Conservation (phyloP, 2,329 filamentous ascomycete genomes). For the Monilinia aucupariae region DNA sequence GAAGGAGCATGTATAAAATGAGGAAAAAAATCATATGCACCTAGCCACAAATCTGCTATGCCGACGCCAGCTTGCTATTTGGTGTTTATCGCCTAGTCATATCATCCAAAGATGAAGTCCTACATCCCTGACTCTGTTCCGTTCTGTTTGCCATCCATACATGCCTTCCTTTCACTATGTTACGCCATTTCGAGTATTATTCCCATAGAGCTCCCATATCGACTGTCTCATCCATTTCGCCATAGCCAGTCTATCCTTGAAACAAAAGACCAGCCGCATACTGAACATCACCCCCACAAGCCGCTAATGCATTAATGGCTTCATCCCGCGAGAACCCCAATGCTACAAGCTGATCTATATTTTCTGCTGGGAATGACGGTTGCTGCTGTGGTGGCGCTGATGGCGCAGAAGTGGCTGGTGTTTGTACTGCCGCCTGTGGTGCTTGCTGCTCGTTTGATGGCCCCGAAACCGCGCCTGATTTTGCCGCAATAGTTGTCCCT, state of each 20-base stretch:
- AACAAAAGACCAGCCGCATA: slow-evolving; percentile 79
- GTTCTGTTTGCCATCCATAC: neutral
- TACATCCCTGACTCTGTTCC: neutral
- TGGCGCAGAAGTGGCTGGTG: slow-evolving; percentile 9
- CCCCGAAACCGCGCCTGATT: slow-evolving; percentile 68
- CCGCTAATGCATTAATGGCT: slow-evolving; percentile 74
- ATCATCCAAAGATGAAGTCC: neutral
- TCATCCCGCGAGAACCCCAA: slow-evolving; percentile 73
- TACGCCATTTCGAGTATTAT: neutral
- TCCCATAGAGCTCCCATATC: neutral
- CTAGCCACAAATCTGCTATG: slow-evolving; percentile 6
- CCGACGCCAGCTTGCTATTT: neutral
- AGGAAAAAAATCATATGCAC: neutral
- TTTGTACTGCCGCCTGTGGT: slow-evolving; percentile 1
- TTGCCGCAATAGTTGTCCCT: slow-evolving; percentile 81
- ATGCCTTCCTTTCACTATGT: slow-evolving; percentile 5
- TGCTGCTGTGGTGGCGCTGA: slow-evolving; percentile 25
- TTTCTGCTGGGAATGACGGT: slow-evolving; percentile 45
- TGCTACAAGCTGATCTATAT: slow-evolving; percentile 69
- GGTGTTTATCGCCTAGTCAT: neutral
- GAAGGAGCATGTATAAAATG: neutral
- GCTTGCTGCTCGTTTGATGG: slow-evolving; percentile 32
- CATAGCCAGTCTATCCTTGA: slow-evolving; percentile 37
- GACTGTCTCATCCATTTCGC: neutral
- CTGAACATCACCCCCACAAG: slow-evolving; percentile 80